Base-by-base conservation (phyloP, 495 filamentous ascomycete species). In the Margaritispora aquatica region DNA sequence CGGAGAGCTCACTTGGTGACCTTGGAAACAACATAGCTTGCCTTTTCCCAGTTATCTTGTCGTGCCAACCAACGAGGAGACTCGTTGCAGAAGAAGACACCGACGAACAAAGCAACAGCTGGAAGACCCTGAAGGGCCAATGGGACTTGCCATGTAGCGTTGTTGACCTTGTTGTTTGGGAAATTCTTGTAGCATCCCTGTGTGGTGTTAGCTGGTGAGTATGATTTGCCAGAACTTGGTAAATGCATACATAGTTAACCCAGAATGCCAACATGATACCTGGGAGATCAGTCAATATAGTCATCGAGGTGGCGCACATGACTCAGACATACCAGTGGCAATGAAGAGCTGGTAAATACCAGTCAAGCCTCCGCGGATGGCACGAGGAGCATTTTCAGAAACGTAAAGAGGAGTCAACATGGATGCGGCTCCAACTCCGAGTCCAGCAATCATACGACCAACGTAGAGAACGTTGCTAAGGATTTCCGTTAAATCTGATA, bases 331-430 rank as follows among this genome's bases (percentile, higher is more conserved):
- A n/a, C 38, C 38, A 20, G 60, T 66, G 17, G 74, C 75, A 57
- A 79, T 84, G 65, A 89, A 88, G 3, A 88, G 77, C 63, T 89
- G 86, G 64, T 89, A 89, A 56, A 88, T 74, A 51, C 84, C 85
- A 26, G 84, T 88, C 34, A 90, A 71, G 20, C 80, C 80, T 26
- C 87, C 86, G 48, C 87, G 86, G 62, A 89, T 88, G 34, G 84
- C 84, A 47, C 86, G 76, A 2, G 87, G 87, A 11, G 87, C 85
- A 55, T 87, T 88, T 63, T 90, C 87, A 26, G 75, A 74, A 21
- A 80, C 73, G 44, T 78, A 78, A 26, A 84, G 73, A 13, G 84
- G 84, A 41, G 80, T 82, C 55, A 87, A 72, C 81, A 86, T 85
- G 21, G 80, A 82, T 24, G 83, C 83, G 46, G 77, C 80, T 22